Evolutionary conservation across 164 flowering plant genomes (phyloP).

Genomic region (Stephania japonica): DNA sequence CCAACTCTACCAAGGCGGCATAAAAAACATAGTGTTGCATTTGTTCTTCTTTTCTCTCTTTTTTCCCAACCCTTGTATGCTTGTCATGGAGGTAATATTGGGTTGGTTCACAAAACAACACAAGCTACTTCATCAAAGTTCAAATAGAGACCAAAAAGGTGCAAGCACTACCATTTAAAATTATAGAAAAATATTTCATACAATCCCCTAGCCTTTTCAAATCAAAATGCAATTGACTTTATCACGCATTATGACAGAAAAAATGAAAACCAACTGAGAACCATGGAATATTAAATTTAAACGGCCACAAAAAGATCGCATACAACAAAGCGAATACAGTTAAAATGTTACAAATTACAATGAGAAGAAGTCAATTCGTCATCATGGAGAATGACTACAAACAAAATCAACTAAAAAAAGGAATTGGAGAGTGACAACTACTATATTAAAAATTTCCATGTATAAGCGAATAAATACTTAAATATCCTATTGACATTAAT

Average conservation of each 20-base stretch:
- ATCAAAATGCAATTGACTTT: not conserved
- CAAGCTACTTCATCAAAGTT: not conserved
- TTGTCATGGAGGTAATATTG: too few species aligned
- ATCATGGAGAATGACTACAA: not conserved
- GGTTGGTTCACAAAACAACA: not conserved
- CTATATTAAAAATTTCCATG: not conserved
- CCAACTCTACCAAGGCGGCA: not conserved
- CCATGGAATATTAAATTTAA: not conserved
- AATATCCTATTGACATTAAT: not conserved
- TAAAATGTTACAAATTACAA: not conserved
- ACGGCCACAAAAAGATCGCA: not conserved
- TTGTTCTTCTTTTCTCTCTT: too few species aligned
- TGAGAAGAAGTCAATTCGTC: not conserved
- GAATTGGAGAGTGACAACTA: not conserved
- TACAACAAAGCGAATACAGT: not conserved
- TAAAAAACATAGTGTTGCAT: too few species aligned
- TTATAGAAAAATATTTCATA: not conserved
- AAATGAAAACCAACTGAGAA: not conserved
- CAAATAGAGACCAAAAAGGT: not conserved
- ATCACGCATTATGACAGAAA: not conserved
- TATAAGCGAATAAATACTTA: not conserved
- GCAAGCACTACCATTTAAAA: not conserved
- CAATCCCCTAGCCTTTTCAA: not conserved
- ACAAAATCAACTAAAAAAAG: not conserved
- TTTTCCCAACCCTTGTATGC: too few species aligned